Conservation (phyloP, 139 green algal species). For the Micromonas commoda region DNA sequence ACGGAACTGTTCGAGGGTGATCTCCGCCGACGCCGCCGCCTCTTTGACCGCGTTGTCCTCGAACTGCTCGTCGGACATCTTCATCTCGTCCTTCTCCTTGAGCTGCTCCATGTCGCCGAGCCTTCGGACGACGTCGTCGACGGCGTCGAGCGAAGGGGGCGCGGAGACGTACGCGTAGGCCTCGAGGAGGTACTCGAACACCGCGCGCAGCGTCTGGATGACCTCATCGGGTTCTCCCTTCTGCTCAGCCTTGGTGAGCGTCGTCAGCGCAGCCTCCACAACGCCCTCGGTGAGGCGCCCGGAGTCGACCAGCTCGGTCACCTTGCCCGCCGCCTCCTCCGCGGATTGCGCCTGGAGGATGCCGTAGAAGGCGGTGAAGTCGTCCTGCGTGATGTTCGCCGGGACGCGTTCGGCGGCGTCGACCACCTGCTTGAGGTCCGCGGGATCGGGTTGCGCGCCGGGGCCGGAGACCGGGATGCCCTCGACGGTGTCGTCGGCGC, state of each 20-base stretch:
- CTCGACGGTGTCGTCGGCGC: too few species aligned
- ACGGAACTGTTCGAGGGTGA: background rate
- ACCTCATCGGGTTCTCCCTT: background rate
- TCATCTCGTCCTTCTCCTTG: background rate
- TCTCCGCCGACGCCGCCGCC: too few species aligned
- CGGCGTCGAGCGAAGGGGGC: background rate
- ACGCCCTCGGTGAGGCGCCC: conserved; percentile 12
- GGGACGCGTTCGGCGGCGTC: background rate
- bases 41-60: background rate
- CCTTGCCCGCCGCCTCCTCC: background rate
- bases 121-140: background rate
- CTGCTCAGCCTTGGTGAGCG: background rate
- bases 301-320: background rate
- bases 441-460: too few species aligned
- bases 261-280: background rate
- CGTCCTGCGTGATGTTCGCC: background rate
- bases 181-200: conserved; percentile 3
- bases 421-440: too few species aligned
- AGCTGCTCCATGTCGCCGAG: background rate
- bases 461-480: too few species aligned
- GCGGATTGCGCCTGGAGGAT: background rate
- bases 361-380: background rate
- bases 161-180: background rate
- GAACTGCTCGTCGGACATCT: too few species aligned
- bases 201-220: background rate